Evolutionary conservation across 805 yeast genomes (phyloP), one percentile per base, ranked within the genome.

Genomic region (Saturnispora dispora): DNA sequence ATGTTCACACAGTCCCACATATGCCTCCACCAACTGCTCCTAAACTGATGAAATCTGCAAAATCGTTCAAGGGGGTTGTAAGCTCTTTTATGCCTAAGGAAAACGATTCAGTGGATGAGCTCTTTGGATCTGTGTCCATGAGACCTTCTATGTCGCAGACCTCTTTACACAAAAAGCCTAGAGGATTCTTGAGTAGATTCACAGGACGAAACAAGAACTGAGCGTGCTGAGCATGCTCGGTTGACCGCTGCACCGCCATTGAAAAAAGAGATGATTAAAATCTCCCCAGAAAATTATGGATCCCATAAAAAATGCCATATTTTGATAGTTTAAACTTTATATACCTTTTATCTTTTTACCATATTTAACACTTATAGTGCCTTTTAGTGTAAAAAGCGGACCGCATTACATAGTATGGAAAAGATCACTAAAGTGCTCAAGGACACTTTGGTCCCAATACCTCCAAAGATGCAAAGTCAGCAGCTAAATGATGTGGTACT

Each of bases 361-460:
- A 28, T 39, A 15, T 18, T 27, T 22, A 20, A 11, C 13, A 10
- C 41, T 37, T 37, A 15, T 20, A 10, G 23, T 36, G 5, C 11
- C n/a, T 5, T n/a, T 8, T n/a, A n/a, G 20, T 36, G 13, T n/a
- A 36, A n/a, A 6, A 6, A 3, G n/a, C 9, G 1, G 5, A 36
- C 15, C 27, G 30, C 15, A 30, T 11, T 3, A 11, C 23, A 9
- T n/a, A 32, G 10, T 15, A 49, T 49, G 52, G 13, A 17, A 9
- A 11, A n/a, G 15, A n/a, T 44, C 6, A 30, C 45, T 15, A 27
- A 11, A n/a, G 32, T 49, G 3, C 41, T 44, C 1, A 57, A 57
- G 39, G 58, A 57, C 44, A 52, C 57, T 0, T 57, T 57, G 37
- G 45, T 57, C 5, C 60, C 60, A 3, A 46, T 57, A 10, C 51